A percentile compares a stretch with the other conserved stretches of the same genome.
phyloP scores from a whole-genome alignment of 495 filamentous ascomycete species.

The Talaromyces nanjingensis region DNA sequence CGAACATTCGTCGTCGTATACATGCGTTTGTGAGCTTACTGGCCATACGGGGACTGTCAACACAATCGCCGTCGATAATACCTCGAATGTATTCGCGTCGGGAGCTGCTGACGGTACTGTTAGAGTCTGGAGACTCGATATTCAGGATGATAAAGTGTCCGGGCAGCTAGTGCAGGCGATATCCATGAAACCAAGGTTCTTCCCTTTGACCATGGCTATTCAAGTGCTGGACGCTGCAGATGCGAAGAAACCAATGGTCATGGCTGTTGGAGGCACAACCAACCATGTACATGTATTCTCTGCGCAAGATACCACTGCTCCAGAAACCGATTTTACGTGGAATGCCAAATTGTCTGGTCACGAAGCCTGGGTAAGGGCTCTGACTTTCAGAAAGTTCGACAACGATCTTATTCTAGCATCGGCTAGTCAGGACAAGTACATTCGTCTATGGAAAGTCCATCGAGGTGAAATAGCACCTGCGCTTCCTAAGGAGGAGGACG shows the following conservation, averaged over 20 bases:
- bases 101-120: constrained; percentile 80
- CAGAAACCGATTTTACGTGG: constrained; percentile 50
- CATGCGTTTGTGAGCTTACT: constrained; percentile 40
- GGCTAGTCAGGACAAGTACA: constrained; percentile 95
- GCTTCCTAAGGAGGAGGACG: constrained; percentile 32
- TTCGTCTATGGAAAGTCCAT: constrained; percentile 86
- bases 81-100: constrained; percentile 53
- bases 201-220: constrained; percentile 71
- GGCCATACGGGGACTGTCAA: constrained; percentile 74
- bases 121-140: constrained; percentile 63
- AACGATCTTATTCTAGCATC: constrained; percentile 61
- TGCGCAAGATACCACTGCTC: constrained; percentile 27
- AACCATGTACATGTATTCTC: constrained; percentile 72
- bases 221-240: constrained; percentile 41
- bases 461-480: constrained; percentile 44
- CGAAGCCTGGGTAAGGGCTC: constrained; percentile 87
- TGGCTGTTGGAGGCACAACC: constrained; percentile 81
- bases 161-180: constrained; percentile 62
- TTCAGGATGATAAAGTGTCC: constrained; percentile 21
- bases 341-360: constrained; percentile 80
- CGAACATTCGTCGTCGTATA: constrained; percentile 22
- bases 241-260: constrained; percentile 45
- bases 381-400: constrained; percentile 66
- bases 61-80: constrained; percentile 55
- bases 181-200: constrained; percentile 64